Conservation (phyloP, 352 stramenopile species). For the Phytophthora niederhauseri region DNA sequence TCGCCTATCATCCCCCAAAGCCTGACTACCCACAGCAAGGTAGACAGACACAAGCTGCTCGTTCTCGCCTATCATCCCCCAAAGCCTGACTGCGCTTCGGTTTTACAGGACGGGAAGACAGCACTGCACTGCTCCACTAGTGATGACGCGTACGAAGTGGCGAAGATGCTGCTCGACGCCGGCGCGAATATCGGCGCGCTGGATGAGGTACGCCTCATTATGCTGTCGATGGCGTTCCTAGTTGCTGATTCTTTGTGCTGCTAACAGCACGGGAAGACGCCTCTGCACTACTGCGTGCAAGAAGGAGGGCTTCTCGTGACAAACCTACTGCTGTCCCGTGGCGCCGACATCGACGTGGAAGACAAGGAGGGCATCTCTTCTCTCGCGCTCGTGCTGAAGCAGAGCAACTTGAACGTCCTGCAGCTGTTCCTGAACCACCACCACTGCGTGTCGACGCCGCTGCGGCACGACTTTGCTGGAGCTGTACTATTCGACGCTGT, state of each 20-base stretch:
- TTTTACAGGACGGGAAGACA: slow-evolving; percentile 30
- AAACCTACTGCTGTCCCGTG: slow-evolving; percentile 15
- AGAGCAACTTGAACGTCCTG: slow-evolving; percentile 16
- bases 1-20: background rate
- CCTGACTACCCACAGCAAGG: slow-evolving; percentile 9
- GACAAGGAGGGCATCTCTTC: slow-evolving; percentile 19
- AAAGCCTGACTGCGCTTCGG: background rate
- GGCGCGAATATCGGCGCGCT: slow-evolving; percentile 9
- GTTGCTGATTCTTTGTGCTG: too few relatives aligned
- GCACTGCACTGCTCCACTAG: slow-evolving; percentile 27
- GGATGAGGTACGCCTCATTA: slow-evolving; percentile 33
- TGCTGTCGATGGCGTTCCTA: too few relatives aligned
- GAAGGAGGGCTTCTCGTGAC: slow-evolving; percentile 24
- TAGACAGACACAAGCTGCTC: background rate
- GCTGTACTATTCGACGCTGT: slow-evolving; percentile 20
- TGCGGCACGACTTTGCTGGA: slow-evolving; percentile 19
- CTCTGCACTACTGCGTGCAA: slow-evolving; percentile 31
- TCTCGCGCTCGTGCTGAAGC: slow-evolving; percentile 16
- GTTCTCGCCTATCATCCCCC: background rate
- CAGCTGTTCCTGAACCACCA: slow-evolving; percentile 37
- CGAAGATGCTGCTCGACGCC: slow-evolving; percentile 26
- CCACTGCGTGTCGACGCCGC: slow-evolving; percentile 19
- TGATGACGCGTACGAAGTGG: slow-evolving; percentile 32
- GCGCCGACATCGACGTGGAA: slow-evolving; percentile 24
- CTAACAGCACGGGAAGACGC: slow-evolving; percentile 20